phyloP scores from a whole-genome alignment of 2,329 filamentous ascomycete genomes.

The Microascus cirrosus region DNA sequence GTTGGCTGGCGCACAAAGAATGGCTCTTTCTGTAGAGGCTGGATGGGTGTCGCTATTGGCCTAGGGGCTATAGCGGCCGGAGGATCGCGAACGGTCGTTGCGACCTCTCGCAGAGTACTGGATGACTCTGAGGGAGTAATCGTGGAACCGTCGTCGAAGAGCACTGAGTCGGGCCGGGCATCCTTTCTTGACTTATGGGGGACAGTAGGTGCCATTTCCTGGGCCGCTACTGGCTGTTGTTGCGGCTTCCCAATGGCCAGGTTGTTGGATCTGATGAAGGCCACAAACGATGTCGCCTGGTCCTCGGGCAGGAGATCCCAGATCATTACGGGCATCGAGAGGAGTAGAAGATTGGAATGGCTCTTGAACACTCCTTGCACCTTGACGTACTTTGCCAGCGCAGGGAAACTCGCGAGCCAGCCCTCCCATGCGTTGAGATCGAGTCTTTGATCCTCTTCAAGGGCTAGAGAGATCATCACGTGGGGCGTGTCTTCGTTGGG shows the following conservation, averaged over 20 bases:
- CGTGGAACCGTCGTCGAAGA: conserved; percentile 4
- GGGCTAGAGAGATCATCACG: conserved; percentile 48
- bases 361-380: conserved; percentile 52
- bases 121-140: conserved; percentile 1
- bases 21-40: conserved; percentile 9
- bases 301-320: conserved; percentile 50
- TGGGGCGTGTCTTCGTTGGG: conserved; percentile 46
- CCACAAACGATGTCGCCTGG: conserved; percentile 44
- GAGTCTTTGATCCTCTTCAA: conserved; percentile 44
- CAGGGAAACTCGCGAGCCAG: conserved; percentile 44
- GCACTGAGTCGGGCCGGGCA: not conserved
- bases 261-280: conserved; percentile 48
- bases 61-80: not conserved
- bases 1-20: conserved; percentile 10
- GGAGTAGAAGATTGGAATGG: conserved; percentile 44
- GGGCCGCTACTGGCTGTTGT: not conserved
- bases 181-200: not conserved
- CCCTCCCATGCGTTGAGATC: conserved; percentile 49
- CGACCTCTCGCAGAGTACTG: not conserved
- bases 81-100: not conserved
- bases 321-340: conserved; percentile 47
- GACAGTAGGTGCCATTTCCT: not conserved
- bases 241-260: conserved; percentile 23
- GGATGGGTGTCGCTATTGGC: not conserved
- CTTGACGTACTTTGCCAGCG: conserved; percentile 47